Conservation (phyloP, 345 rosid species). For the Rhizophora mangle region DNA sequence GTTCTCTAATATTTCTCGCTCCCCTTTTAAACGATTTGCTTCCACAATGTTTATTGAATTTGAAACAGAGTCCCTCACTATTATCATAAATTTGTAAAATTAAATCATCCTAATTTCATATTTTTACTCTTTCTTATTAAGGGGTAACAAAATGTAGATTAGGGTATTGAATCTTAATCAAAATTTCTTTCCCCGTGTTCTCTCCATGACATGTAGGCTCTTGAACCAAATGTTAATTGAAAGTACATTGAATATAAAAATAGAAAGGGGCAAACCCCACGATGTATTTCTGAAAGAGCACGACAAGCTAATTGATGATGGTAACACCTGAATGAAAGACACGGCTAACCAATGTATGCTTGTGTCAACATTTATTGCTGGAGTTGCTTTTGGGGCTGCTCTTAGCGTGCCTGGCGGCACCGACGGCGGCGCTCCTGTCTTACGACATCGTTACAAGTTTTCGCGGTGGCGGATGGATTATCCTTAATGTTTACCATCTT, state of each 20-base stretch:
- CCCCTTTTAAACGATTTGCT: too few relatives aligned
- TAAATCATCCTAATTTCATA: too few relatives aligned
- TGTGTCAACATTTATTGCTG: constrained; percentile 17
- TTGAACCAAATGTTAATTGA: too few relatives aligned
- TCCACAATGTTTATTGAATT: too few relatives aligned
- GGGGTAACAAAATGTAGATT: too few relatives aligned
- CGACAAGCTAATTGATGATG: not conserved
- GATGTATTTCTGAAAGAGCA: constrained; percentile 5
- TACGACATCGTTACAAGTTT: constrained; percentile 7
- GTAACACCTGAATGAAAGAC: constrained; percentile 12
- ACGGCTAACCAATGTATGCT: constrained; percentile 12
- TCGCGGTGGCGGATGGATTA: constrained; percentile 14
- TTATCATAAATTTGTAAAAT: too few relatives aligned
- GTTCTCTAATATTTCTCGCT: constrained; percentile 6
- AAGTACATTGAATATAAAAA: not conserved
- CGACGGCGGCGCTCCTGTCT: not conserved
- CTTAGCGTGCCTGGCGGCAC: constrained; percentile 6
- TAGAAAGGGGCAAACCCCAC: not conserved
- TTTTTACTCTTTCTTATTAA: too few relatives aligned
- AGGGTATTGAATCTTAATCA: too few relatives aligned
- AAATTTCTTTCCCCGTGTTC: too few relatives aligned
- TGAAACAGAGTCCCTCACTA: too few relatives aligned
- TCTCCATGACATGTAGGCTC: too few relatives aligned
- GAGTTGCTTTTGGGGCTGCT: constrained; percentile 2
- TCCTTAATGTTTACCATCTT: not conserved